A percentile compares a stretch with the other conserved stretches of the same genome.
Conservation (phyloP, 148 eudicot genomes). For the Beta vulgaris region DNA sequence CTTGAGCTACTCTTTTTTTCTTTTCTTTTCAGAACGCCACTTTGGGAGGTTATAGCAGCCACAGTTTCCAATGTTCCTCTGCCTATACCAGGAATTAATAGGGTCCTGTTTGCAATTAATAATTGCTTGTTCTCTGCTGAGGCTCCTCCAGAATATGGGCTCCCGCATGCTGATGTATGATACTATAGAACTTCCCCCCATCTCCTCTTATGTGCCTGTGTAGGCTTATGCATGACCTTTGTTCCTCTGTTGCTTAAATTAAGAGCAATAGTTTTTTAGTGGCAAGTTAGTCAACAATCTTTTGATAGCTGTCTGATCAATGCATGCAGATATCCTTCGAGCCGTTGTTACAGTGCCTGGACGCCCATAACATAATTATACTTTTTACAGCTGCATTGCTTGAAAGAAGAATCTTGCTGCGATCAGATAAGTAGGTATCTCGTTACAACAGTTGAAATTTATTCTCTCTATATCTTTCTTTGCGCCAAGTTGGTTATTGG, state of each 20-base stretch:
- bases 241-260: slow-evolving; percentile 7
- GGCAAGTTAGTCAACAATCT: background rate
- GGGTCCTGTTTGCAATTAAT: slow-evolving; percentile 82
- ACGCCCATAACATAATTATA: slow-evolving; percentile 80
- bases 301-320: background rate
- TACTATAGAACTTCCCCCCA: background rate
- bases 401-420: slow-evolving; percentile 79
- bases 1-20: background rate
- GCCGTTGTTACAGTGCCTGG: slow-evolving; percentile 88
- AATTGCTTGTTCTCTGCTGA: slow-evolving; percentile 83
- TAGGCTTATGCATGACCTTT: slow-evolving; percentile 6
- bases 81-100: slow-evolving; percentile 81
- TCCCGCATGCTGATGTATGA: slow-evolving; percentile 94
- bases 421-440: slow-evolving; percentile 70
- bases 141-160: slow-evolving; percentile 81
- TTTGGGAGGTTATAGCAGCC: slow-evolving; percentile 81
- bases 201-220: background rate
- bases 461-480: no score
- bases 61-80: slow-evolving; percentile 67
- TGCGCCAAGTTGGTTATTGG: no score
- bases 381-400: slow-evolving; percentile 87
- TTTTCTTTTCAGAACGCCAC: slow-evolving; percentile 71
- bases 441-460: slow-evolving; percentile 1
- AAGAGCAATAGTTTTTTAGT: background rate
- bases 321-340: slow-evolving; percentile 81